A percentile compares a stretch with the other conserved stretches of the same genome.
Evolutionary conservation across 352 stramenopile species (phyloP).

Genomic region (Globisporangium viniferum): DNA sequence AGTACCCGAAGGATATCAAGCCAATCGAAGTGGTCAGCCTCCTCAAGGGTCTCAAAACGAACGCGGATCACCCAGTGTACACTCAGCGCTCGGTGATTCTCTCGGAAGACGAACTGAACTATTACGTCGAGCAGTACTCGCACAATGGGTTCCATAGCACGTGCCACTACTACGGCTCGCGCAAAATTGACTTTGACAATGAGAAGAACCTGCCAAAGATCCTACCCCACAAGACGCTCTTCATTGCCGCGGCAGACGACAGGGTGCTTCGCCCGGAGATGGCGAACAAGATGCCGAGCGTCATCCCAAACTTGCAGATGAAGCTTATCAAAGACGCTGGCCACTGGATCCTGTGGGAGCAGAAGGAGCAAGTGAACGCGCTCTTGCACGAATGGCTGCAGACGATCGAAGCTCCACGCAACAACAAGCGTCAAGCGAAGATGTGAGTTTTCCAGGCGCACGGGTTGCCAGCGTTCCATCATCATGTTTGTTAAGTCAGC

Average conservation of each 20-base stretch:
- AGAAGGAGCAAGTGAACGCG: slow-evolving; percentile 10
- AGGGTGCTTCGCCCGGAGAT: slow-evolving; percentile 52
- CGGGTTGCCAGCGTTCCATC: background rate
- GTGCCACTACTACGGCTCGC: slow-evolving; percentile 57
- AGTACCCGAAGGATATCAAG: slow-evolving; percentile 23
- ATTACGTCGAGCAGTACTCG: slow-evolving; percentile 57
- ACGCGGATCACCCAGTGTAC: slow-evolving; percentile 23
- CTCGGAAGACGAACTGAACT: slow-evolving; percentile 50
- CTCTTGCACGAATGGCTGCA: slow-evolving; percentile 12
- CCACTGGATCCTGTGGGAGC: slow-evolving; percentile 15
- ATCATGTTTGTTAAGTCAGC: background rate
- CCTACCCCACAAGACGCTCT: slow-evolving; percentile 52
- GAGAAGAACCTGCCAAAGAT: slow-evolving; percentile 28
- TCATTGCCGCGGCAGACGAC: slow-evolving; percentile 59
- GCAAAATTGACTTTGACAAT: slow-evolving; percentile 57
- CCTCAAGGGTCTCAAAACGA: slow-evolving; percentile 16
- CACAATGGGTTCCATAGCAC: slow-evolving; percentile 52
- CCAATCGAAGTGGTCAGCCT: slow-evolving; percentile 12
- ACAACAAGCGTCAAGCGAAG: slow-evolving; percentile 16
- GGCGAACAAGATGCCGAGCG: slow-evolving; percentile 45
- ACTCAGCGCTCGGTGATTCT: slow-evolving; percentile 44
- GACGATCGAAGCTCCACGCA: background rate
- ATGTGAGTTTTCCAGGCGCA: slow-evolving; percentile 15
- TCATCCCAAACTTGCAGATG: slow-evolving; percentile 14
- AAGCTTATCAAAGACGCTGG: slow-evolving; percentile 8